These are phyloP conservation scores for Cyamopsis tetragonoloba DNA, from an alignment of 306 rosid genomes.

Conservation along the genomic window DNA sequence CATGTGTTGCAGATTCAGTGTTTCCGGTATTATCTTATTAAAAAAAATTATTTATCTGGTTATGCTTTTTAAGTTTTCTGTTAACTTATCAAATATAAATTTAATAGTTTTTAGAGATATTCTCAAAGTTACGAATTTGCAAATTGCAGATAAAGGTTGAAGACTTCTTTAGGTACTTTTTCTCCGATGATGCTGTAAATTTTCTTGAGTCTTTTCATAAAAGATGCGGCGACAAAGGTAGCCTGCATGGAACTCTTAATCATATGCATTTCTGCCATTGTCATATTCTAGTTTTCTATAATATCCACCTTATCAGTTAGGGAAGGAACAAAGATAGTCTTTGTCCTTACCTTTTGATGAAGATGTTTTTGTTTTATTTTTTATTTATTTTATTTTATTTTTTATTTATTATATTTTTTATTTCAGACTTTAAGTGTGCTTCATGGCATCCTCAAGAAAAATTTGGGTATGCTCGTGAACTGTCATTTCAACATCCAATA, in stretches of 20 bases:
- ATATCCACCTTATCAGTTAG: slow-evolving; percentile 1
- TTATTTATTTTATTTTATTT: too few species aligned
- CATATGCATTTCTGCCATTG: neutral
- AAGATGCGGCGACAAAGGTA: slow-evolving; percentile 93
- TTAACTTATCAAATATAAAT: neutral
- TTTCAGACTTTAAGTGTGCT: slow-evolving; percentile 66
- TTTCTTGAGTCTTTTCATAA: slow-evolving; percentile 63
- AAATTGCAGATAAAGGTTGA: slow-evolving; percentile 81
- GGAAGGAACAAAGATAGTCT: slow-evolving; percentile 2
- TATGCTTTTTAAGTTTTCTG: neutral
- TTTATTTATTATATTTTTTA: too few species aligned
- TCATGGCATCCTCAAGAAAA: slow-evolving; percentile 66
- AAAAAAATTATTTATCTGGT: slow-evolving; percentile 11
- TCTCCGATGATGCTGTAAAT: slow-evolving; percentile 60
- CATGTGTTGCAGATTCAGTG: slow-evolving; percentile 75
- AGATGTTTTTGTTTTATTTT: neutral
- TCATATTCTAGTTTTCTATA: slow-evolving; percentile 8
- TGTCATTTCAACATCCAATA: slow-evolving; percentile 91
- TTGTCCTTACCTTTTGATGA: slow-evolving; percentile 11
- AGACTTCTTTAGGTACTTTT: slow-evolving; percentile 73
- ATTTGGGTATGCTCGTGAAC: slow-evolving; percentile 73
- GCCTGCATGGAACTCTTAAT: slow-evolving; percentile 20
- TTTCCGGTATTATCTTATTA: slow-evolving; percentile 63
- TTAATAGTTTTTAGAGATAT: slow-evolving; percentile 1
- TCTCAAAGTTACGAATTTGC: slow-evolving; percentile 27